Evolutionary conservation across 2,329 filamentous ascomycete genomes (phyloP).

Genomic region (Aspergillus vadensis): DNA sequence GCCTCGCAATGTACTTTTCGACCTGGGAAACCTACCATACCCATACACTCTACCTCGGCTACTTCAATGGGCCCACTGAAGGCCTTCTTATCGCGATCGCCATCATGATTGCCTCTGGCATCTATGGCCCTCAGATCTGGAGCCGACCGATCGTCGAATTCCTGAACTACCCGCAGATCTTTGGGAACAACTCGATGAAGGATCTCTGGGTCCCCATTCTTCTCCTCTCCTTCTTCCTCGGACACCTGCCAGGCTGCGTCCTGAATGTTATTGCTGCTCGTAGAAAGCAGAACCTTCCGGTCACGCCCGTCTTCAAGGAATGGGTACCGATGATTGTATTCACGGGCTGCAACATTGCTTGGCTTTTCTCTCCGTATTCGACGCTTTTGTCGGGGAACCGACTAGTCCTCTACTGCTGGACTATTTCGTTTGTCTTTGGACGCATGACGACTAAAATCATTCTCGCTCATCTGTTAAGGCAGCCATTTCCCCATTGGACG

Average conservation of each 20-base stretch:
- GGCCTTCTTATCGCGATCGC: conserved; percentile 84
- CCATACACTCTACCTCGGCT: conserved; percentile 92
- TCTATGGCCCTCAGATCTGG: conserved; percentile 88
- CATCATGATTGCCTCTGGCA: conserved; percentile 84
- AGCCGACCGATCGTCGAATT: conserved; percentile 70
- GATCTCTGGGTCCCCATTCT: conserved; percentile 85
- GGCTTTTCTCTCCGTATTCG: conserved; percentile 89
- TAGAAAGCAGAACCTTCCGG: conserved; percentile 67
- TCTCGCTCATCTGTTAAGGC: conserved; percentile 86
- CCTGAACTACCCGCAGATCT: conserved; percentile 63
- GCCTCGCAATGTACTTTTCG: conserved; percentile 97
- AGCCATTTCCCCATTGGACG: conserved; percentile 97
- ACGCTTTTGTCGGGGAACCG: conserved; percentile 80
- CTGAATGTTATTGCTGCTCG: conserved; percentile 81
- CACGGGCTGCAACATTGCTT: conserved; percentile 71
- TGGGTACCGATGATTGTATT: conserved; percentile 91
- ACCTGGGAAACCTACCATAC: conserved; percentile 99
- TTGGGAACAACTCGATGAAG: conserved; percentile 73
- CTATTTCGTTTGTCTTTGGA: conserved; percentile 95
- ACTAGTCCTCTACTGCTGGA: conserved; percentile 86
- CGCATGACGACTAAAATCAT: conserved; percentile 99
- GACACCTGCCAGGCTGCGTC: conserved; percentile 86
- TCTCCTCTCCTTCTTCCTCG: conserved; percentile 64
- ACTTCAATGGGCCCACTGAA: conserved; percentile 97
- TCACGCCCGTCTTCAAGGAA: conserved; percentile 84